A percentile compares a stretch with the other conserved stretches of the same genome.
Evolutionary conservation across 2,329 filamentous ascomycete species (phyloP).

Genomic region (Escovopsis sp.): DNA sequence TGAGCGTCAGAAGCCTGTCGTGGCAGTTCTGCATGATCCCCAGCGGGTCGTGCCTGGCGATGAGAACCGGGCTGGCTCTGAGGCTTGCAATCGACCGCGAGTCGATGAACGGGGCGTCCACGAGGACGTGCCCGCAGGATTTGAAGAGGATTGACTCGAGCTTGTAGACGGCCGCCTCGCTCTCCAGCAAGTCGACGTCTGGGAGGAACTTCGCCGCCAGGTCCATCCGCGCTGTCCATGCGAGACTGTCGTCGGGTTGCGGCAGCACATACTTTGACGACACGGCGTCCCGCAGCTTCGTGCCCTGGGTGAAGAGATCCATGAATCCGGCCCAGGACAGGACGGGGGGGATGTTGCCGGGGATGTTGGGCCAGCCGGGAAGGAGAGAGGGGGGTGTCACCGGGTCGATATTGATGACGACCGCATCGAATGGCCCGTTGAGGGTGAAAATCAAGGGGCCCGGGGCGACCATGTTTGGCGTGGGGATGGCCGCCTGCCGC

Average conservation of each 20-base stretch:
- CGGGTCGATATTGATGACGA: background rate
- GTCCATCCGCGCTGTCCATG: background rate
- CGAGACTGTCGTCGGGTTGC: background rate
- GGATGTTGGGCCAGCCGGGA: background rate
- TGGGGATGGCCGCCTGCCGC: background rate
- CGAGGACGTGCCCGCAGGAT: slow-evolving; percentile 45
- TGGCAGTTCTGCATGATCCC: slow-evolving; percentile 21
- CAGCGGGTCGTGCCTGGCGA: slow-evolving; percentile 10
- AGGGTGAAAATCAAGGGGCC: too few species aligned
- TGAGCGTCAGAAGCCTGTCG: slow-evolving; percentile 22
- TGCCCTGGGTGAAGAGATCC: slow-evolving; percentile 25
- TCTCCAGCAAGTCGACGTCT: slow-evolving; percentile 6
- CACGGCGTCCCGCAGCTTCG: slow-evolving; percentile 12
- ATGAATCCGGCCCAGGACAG: slow-evolving; percentile 28
- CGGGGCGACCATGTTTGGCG: too few species aligned
- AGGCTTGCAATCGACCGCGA: slow-evolving; percentile 20
- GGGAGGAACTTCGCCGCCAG: slow-evolving; percentile 1
- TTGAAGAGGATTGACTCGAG: slow-evolving; percentile 33
- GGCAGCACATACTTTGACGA: background rate
- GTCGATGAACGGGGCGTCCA: slow-evolving; percentile 23
- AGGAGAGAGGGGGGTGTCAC: background rate
- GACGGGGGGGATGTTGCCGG: slow-evolving; percentile 9
- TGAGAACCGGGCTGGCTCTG: background rate
- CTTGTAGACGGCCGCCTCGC: slow-evolving; percentile 15
- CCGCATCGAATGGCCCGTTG: too few species aligned